Conservation (phyloP, 2,329 filamentous ascomycete genomes). For the Fusarium austroafricanum region DNA sequence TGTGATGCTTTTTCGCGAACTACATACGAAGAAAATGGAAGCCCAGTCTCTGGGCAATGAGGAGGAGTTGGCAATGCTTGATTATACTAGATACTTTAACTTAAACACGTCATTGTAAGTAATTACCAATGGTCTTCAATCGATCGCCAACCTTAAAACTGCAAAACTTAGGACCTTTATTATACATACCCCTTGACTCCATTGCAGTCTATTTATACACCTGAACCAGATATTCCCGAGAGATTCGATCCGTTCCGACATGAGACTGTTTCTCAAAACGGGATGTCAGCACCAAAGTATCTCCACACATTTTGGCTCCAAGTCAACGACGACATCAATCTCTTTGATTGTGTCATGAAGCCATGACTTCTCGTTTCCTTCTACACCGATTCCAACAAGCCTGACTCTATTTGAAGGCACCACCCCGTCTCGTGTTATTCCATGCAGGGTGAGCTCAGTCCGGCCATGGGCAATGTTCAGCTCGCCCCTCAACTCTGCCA, state of each 20-base stretch:
- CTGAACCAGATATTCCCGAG: not conserved
- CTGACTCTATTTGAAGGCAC: constrained; percentile 36
- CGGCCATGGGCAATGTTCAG: constrained; percentile 46
- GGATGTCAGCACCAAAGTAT: constrained; percentile 16
- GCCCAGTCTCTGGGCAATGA: not conserved
- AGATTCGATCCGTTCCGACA: no score
- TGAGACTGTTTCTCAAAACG: not conserved
- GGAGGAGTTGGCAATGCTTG: not conserved
- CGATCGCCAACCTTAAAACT: not conserved
- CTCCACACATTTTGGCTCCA: constrained; percentile 28
- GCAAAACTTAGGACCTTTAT: not conserved
- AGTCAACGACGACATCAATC: constrained; percentile 40
- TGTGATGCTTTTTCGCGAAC: not conserved
- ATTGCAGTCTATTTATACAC: not conserved
- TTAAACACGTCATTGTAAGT: not conserved
- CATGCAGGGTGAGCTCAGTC: constrained; percentile 47
- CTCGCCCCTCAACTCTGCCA: constrained; percentile 47
- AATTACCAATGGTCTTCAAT: not conserved
- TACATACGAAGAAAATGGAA: not conserved
- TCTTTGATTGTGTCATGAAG: constrained; percentile 45
- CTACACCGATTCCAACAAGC: constrained; percentile 43
- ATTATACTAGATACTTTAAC: no score
- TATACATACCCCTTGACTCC: not conserved
- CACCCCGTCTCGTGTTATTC: constrained; percentile 27
- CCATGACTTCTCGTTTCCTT: constrained; percentile 44